phyloP scores from a whole-genome alignment of 2,329 filamentous ascomycete genomes.

The Macroventuria anomochaeta region DNA sequence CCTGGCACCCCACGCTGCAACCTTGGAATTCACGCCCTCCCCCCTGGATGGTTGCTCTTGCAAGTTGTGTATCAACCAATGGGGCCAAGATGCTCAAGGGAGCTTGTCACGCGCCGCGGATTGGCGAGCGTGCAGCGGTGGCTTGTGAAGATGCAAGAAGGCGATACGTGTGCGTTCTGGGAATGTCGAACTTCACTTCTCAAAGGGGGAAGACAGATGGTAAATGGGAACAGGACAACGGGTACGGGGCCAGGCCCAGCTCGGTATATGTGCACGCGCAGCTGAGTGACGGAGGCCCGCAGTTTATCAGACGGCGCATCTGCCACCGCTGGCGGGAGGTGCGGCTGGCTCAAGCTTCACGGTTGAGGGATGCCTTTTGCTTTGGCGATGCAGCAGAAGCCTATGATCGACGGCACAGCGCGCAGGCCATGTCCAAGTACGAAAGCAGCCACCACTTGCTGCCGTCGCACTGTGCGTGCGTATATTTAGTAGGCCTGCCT shows the following conservation, averaged over 20 bases:
- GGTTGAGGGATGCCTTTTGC: slow-evolving; percentile 2
- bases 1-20: slow-evolving; percentile 2
- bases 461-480: slow-evolving; percentile 19
- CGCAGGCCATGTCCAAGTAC: slow-evolving; percentile 13
- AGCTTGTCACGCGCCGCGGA: slow-evolving; percentile 32
- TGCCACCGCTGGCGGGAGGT: background rate
- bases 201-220: slow-evolving; percentile 1
- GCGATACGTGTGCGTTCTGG: slow-evolving; percentile 5
- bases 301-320: slow-evolving; percentile 15
- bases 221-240: slow-evolving; percentile 6
- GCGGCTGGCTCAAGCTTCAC: slow-evolving; percentile 8
- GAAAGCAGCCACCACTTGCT: slow-evolving; percentile 14
- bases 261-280: slow-evolving; percentile 27
- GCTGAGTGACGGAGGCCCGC: slow-evolving; percentile 27
- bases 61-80: slow-evolving; percentile 10
- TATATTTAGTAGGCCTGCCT: slow-evolving; percentile 12
- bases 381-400: slow-evolving; percentile 1
- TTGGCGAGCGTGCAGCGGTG: slow-evolving; percentile 21
- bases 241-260: slow-evolving; percentile 28
- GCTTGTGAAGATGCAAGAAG: slow-evolving; percentile 9
- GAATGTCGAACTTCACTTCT: slow-evolving; percentile 2
- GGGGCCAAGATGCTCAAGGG: slow-evolving; percentile 25
- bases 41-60: slow-evolving; percentile 8
- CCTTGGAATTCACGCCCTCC: slow-evolving; percentile 6
- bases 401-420: slow-evolving; percentile 8